phyloP scores from a whole-genome alignment of 179 eudicot genomes.

The Patellifolia procumbens region DNA sequence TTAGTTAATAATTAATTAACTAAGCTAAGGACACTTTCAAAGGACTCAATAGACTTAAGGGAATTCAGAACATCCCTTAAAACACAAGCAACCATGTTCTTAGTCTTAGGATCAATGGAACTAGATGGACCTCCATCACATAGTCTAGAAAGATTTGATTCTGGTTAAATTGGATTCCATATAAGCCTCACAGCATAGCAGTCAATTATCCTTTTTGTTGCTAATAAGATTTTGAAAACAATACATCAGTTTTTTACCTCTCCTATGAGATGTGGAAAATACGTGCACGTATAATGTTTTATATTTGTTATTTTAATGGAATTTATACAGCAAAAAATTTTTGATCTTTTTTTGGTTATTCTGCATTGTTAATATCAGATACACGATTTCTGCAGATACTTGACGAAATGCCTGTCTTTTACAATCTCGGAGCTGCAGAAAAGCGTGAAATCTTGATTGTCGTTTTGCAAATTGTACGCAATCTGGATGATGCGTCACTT shows the following conservation, averaged over 20 bases:
- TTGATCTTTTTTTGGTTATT: neutral
- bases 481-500: slow-evolving; percentile 93
- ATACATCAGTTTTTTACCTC: neutral
- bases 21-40: too few relatives aligned
- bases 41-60: too few relatives aligned
- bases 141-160: neutral
- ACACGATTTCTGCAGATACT: slow-evolving; percentile 64
- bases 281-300: neutral
- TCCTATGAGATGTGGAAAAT: neutral
- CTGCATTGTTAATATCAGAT: neutral
- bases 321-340: neutral
- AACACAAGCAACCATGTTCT: too few relatives aligned
- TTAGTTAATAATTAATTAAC: too few relatives aligned
- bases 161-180: neutral
- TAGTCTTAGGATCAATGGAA: too few relatives aligned
- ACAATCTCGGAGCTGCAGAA: slow-evolving; percentile 86
- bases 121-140: too few relatives aligned
- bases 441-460: slow-evolving; percentile 93
- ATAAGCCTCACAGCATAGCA: neutral
- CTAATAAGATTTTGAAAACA: neutral
- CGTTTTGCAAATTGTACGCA: slow-evolving; percentile 87
- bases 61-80: too few relatives aligned
- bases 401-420: slow-evolving; percentile 99
- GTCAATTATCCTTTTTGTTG: neutral
- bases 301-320: neutral